Percentiles rank a stretch among this genome's conserved stretches.
Evolutionary conservation across 176 grass and related monocot species (phyloP).

Genomic region (sorghum (Sorghum bicolor)): Sorghum_bicolor_NCBIv3 NC_012879.2:4501001-4501500

Average conservation of each 20-base stretch:
- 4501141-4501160: neutral
- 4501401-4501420: no score
- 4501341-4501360: no score
- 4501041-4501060: constrained; percentile 63
- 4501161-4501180: constrained; percentile 9
- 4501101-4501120: neutral
- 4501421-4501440: no score
- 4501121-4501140: neutral
- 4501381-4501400: no score
- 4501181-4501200: neutral
- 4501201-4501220: neutral
- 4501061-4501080: neutral
- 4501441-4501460: no score
- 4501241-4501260: neutral
- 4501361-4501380: no score
- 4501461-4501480: no score
- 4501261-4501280: neutral
- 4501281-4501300: neutral
- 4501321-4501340: constrained; percentile 87
- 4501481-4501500: no score
- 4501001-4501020: constrained; percentile 72
- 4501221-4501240: constrained; percentile 10
- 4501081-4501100: neutral
- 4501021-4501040: constrained; percentile 76
- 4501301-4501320: constrained; percentile 1